phyloP scores from a whole-genome alignment of 441 rosid genomes.

The Adansonia grandidieri region DNA sequence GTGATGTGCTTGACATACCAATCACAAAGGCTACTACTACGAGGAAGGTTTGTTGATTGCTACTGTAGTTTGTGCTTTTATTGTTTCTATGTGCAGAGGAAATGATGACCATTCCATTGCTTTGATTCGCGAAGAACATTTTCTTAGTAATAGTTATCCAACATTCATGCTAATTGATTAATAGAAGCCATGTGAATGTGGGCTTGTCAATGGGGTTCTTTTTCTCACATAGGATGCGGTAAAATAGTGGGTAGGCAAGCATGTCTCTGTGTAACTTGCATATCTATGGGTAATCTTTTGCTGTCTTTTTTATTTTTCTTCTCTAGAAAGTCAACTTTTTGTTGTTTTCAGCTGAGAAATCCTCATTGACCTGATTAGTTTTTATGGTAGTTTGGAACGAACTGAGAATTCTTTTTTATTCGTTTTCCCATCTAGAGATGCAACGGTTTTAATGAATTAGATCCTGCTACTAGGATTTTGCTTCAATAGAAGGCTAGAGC shows the following conservation, averaged over 20 bases:
- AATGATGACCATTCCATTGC: neutral
- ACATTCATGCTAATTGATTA: neutral
- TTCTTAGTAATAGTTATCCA: neutral
- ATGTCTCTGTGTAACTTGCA: neutral
- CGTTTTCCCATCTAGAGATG: neutral
- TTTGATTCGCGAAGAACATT: conserved; percentile 3
- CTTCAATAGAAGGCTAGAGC: conserved; percentile 3
- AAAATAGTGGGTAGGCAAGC: neutral
- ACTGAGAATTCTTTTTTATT: neutral
- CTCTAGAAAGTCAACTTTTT: neutral
- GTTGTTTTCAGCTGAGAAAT: neutral
- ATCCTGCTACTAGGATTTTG: neutral
- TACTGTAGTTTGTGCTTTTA: conserved; percentile 13
- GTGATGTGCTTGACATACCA: conserved; percentile 78
- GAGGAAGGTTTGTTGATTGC: conserved; percentile 62
- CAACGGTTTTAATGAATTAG: neutral
- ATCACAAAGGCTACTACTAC: conserved; percentile 58
- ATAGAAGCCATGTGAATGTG: neutral
- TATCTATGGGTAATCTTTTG: neutral
- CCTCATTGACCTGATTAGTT: neutral
- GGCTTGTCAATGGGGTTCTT: neutral
- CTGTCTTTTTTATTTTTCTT: no score
- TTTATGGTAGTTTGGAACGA: neutral
- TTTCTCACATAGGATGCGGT: neutral
- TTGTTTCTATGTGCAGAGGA: neutral